phyloP scores from a whole-genome alignment of 2,329 filamentous ascomycete species.

The Ceratocystis smalleyi region DNA sequence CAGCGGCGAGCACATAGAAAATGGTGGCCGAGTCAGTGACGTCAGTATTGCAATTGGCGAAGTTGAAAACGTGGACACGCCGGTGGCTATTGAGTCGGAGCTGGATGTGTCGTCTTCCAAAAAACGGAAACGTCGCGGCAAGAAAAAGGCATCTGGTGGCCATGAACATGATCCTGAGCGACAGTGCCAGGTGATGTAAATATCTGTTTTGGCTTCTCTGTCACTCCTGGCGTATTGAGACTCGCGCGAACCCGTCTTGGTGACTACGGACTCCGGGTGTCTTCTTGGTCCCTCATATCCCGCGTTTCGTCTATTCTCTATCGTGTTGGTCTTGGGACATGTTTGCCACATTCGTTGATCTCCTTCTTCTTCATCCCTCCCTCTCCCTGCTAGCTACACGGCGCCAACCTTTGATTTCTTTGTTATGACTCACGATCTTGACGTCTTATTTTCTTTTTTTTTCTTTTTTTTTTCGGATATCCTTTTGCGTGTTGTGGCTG shows the following conservation, averaged over 20 bases:
- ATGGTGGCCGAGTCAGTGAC: background rate
- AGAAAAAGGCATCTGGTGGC: slow-evolving; percentile 9
- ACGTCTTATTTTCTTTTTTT: background rate
- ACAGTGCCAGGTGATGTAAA: slow-evolving; percentile 14
- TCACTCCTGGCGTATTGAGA: no score
- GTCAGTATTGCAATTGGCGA: slow-evolving; percentile 3
- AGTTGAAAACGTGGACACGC: background rate
- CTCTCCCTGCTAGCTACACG: background rate
- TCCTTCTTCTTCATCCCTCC: background rate
- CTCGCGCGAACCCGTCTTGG: background rate
- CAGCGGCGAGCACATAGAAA: background rate
- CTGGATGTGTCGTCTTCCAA: slow-evolving; percentile 3
- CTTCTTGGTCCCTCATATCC: background rate
- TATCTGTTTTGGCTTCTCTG: background rate
- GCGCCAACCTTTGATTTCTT: background rate
- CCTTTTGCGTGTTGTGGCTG: background rate
- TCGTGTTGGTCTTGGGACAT: background rate
- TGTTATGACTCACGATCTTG: background rate
- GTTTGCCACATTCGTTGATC: background rate
- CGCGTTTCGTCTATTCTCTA: background rate
- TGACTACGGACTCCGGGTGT: background rate
- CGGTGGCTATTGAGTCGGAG: background rate
- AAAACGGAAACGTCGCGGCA: slow-evolving; percentile 9
- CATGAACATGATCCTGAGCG: slow-evolving; percentile 10
- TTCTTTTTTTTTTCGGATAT: background rate